Conservation (phyloP, 768 basidiomycete genomes). For the Vararia minispora region DNA sequence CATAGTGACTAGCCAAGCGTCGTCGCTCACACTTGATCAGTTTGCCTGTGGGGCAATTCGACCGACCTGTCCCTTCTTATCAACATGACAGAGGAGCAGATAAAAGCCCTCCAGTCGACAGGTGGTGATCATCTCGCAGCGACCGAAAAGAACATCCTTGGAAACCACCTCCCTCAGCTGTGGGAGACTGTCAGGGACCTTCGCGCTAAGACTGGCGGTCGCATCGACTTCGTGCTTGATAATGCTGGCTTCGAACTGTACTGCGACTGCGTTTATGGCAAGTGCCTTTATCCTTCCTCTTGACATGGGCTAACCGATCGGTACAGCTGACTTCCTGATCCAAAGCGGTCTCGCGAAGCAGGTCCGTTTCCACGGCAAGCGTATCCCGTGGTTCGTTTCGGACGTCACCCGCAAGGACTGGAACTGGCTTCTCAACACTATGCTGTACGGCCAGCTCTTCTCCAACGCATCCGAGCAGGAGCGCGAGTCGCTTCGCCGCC, state of each 20-base stretch:
- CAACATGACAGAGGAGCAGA: conserved; percentile 97
- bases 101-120: conserved; percentile 91
- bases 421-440: conserved; percentile 82
- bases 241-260: conserved; percentile 86
- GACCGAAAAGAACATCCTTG: conserved; percentile 93
- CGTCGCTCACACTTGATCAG: conserved; percentile 25
- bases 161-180: conserved; percentile 62
- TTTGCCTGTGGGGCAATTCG: conserved; percentile 95
- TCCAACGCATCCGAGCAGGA: conserved; percentile 71
- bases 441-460: conserved; percentile 91
- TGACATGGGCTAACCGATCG: conserved; percentile 6
- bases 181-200: conserved; percentile 70
- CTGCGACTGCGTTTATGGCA: conserved; percentile 80
- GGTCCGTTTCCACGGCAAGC: conserved; percentile 92
- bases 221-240: conserved; percentile 64
- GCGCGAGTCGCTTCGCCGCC: conserved; percentile 64
- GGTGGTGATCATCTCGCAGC: conserved; percentile 93
- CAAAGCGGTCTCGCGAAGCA: conserved; percentile 79
- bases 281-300: conserved; percentile 13
- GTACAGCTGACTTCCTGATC: conserved; percentile 80
- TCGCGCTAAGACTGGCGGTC: conserved; percentile 18
- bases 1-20: neutral
- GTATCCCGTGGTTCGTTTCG: conserved; percentile 90
- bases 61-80: conserved; percentile 92
- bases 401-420: conserved; percentile 92